Evolutionary conservation across 2,329 filamentous ascomycete species (phyloP).

Genomic region (Colletotrichum nymphaeae): DNA sequence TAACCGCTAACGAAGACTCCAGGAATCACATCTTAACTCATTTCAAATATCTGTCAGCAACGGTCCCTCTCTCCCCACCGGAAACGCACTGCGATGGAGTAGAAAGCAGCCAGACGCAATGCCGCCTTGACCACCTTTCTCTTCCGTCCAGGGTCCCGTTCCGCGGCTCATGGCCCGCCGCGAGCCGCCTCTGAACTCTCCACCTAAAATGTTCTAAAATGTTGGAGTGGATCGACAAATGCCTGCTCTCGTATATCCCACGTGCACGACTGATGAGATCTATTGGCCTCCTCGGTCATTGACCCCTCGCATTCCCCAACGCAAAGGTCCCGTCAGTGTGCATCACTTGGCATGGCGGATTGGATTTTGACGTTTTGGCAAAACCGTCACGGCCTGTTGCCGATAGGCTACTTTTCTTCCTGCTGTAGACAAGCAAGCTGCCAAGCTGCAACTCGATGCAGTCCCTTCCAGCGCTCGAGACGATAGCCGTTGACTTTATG

Average conservation of each 20-base stretch:
- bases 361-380: neutral
- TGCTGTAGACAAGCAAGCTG: constrained; percentile 21
- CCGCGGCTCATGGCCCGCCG: constrained; percentile 17
- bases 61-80: neutral
- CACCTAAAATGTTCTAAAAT: constrained; percentile 3
- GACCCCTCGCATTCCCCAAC: neutral
- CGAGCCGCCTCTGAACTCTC: constrained; percentile 19
- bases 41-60: neutral
- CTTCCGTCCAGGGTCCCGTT: constrained; percentile 19
- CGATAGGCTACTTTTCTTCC: constrained; percentile 11
- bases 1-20: neutral
- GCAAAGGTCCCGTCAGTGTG: constrained; percentile 8
- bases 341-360: constrained; percentile 10
- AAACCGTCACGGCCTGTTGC: constrained; percentile 21
- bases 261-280: constrained; percentile 18
- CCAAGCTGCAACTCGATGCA: constrained; percentile 12
- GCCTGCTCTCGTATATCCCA: constrained; percentile 22
- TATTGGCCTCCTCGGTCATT: constrained; percentile 15
- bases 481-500: neutral
- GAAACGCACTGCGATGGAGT: constrained; percentile 18
- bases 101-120: neutral
- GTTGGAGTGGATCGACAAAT: constrained; percentile 26
- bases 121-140: constrained; percentile 17
- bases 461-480: neutral
- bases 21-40: neutral